phyloP scores from a whole-genome alignment of 2,329 filamentous ascomycete genomes.

The Trichoderma semiorbis region DNA sequence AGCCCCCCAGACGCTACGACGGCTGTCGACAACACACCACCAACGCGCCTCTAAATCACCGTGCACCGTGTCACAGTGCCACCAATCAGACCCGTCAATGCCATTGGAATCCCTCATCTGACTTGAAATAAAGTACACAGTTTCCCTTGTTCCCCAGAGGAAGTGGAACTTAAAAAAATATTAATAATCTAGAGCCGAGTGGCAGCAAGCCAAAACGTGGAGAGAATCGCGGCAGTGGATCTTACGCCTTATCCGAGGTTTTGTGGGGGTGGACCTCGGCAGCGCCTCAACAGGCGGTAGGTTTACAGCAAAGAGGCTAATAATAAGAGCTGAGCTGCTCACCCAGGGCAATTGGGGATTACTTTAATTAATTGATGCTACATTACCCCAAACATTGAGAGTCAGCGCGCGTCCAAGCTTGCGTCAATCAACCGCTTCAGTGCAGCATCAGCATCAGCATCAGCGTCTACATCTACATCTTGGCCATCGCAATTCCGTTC shows the following conservation, averaged over 20 bases:
- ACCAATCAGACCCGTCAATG: not conserved
- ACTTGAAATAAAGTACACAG: not conserved
- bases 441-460: not conserved
- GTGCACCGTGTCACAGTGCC: not conserved
- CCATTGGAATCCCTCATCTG: not conserved
- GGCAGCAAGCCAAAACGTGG: not conserved
- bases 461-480: not conserved
- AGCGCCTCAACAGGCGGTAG: not conserved
- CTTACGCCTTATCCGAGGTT: constrained; percentile 8
- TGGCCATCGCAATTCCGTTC: not conserved
- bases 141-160: not conserved
- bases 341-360: not conserved
- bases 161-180: not conserved
- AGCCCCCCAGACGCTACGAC: not conserved
- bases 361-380: not conserved
- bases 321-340: not conserved
- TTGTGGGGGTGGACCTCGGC: constrained; percentile 17
- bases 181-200: not conserved
- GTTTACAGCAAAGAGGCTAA: not conserved
- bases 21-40: not conserved
- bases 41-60: not conserved
- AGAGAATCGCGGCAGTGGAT: not conserved
- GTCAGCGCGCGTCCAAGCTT: not conserved
- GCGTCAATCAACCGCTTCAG: not conserved
- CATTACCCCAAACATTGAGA: not conserved